Evolutionary conservation across 306 rosid genomes (phyloP).

Genomic region (Datisca glomerata): DNA sequence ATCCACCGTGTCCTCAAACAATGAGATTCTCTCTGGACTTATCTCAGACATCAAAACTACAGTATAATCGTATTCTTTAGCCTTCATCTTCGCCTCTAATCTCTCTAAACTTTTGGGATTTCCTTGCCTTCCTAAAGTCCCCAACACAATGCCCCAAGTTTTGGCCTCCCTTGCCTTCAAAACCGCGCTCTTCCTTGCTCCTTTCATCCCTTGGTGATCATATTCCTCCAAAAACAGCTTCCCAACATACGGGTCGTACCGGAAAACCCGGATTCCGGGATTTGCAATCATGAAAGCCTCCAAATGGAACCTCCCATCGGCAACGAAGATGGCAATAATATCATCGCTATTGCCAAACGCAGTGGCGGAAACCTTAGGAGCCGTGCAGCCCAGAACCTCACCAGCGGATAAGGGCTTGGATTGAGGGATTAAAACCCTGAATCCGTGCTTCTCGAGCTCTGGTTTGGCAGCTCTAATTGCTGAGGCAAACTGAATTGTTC

Average conservation of each 20-base stretch:
- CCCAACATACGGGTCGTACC: slow-evolving; percentile 79
- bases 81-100: slow-evolving; percentile 57
- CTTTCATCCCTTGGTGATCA: slow-evolving; percentile 81
- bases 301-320: slow-evolving; percentile 88
- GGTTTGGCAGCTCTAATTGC: slow-evolving; percentile 61
- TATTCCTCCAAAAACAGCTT: slow-evolving; percentile 79
- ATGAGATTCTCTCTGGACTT: slow-evolving; percentile 51
- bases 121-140: slow-evolving; percentile 96
- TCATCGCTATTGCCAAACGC: slow-evolving; percentile 20
- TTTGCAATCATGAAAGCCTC: slow-evolving; percentile 95
- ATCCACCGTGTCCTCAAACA: slow-evolving; percentile 74
- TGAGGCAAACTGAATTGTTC: slow-evolving; percentile 77
- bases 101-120: slow-evolving; percentile 76
- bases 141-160: slow-evolving; percentile 77
- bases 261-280: slow-evolving; percentile 55
- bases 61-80: slow-evolving; percentile 46
- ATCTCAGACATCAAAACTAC: slow-evolving; percentile 84
- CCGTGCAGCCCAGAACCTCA: slow-evolving; percentile 88
- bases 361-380: slow-evolving; percentile 43
- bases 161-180: slow-evolving; percentile 41
- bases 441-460: slow-evolving; percentile 59
- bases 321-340: slow-evolving; percentile 55
- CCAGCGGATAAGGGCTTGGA: slow-evolving; percentile 84
- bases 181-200: slow-evolving; percentile 48
- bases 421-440: slow-evolving; percentile 67